Evolutionary conservation across 495 filamentous ascomycete genomes (phyloP), one percentile per base, ranked within the genome.

Genomic region (Endocarpon pusillum): DNA sequence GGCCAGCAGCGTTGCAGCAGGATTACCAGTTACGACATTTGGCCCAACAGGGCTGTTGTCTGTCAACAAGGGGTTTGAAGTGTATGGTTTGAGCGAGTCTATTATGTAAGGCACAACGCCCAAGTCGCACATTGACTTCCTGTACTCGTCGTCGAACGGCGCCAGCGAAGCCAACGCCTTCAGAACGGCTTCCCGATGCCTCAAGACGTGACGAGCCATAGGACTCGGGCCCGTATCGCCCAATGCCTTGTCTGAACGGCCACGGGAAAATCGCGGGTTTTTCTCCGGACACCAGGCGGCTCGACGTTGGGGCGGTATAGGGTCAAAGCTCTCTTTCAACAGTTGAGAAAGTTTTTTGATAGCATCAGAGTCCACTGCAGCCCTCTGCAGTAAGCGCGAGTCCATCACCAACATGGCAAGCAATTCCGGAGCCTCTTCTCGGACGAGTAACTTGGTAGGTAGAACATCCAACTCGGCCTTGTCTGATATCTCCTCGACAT

Each of bases 41-140:
- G 33, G 41, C 20, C 12, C 33, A n/a, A 17, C 15, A 11, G 25
- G 11, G 40, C 61, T 57, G 1, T 49, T 47, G 3, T 51, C 50
- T 12, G 53, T 49, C 41, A 58, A 62, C 26, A 56, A 53, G 3
- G 54, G 52, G 24, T 44, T 52, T 3, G 52, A 47, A 3, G 39
- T 40, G 22, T 59, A 53, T 3, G 75, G 67, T 26, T 70, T 77
- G 39, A 96, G 64, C 0, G 85, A 82, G 42, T 89, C 81, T 23
- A 89, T 76, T 21, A 96, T 73, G 47, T 78, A 84, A 1, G 73
- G 69, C 2, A 89, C 64, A 14, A 81, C 67, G 2, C 82, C 83
- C 33, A 79, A 70, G 15, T 87, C 81, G 32, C 87, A 78, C 27
- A 96, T 64, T 3, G 65, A 62, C 50, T 92, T 93, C 18, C 85